A percentile compares a stretch with the other conserved stretches of the same genome.
These are phyloP conservation scores for Malus hybrid DNA, from an alignment of 331 rosid genomes.

Conservation along the genomic window DNA sequence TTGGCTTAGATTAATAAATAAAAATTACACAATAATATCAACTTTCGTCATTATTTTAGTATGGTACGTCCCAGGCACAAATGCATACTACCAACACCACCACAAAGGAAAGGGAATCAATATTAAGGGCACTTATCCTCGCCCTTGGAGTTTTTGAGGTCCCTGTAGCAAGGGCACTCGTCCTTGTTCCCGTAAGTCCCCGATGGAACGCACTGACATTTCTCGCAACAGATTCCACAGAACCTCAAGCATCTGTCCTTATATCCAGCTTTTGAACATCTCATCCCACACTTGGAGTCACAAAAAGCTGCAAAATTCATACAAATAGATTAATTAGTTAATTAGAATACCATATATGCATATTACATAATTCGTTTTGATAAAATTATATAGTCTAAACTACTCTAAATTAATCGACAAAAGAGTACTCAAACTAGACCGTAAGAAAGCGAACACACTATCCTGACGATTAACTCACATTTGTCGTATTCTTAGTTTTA, in stretches of 20 bases:
- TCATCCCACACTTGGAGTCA: conserved; percentile 36
- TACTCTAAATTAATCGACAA: too few species aligned
- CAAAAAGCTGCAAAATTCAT: conserved; percentile 34
- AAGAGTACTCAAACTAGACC: too few species aligned
- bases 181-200: conserved; percentile 82
- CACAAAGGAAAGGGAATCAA: neutral
- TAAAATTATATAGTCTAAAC: too few species aligned
- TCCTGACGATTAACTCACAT: too few species aligned
- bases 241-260: conserved; percentile 55
- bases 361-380: too few species aligned
- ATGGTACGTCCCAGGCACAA: too few species aligned
- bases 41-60: neutral
- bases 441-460: too few species aligned
- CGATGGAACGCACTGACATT: conserved; percentile 60
- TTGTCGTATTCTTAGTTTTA: neutral
- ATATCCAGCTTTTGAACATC: conserved; percentile 63
- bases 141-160: conserved; percentile 75
- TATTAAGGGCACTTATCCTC: conserved; percentile 64
- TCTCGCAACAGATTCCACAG: conserved; percentile 39
- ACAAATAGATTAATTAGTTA: too few species aligned
- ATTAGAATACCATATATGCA: too few species aligned
- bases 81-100: neutral
- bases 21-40: neutral
- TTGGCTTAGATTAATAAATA: too few species aligned
- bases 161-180: conserved; percentile 85